Base-by-base conservation (phyloP, 176 grass and related monocot genomes). In the Luzula sylvatica region DNA sequence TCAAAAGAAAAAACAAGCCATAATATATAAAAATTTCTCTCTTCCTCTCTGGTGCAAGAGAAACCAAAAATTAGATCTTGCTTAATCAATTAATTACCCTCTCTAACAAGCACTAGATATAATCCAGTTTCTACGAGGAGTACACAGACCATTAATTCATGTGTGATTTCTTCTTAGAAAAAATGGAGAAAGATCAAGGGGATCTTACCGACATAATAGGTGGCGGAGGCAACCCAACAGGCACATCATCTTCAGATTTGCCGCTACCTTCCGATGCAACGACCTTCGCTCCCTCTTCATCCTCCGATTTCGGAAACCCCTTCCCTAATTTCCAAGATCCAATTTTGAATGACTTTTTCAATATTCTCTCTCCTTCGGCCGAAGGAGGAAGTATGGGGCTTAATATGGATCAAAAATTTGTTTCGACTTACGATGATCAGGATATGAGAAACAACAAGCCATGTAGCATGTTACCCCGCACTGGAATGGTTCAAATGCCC, bases 81-180 rank as follows among this genome's bases (percentile, higher is more conserved):
- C 23, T 40, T 42, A 23, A 43, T 50, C 57, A 5, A 48, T 26
- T 49, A 56, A 35, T 77, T 42, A 40, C 16, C 23, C 30, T 53
- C 11, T 24, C 12, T 13, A 24, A 49, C 32, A 9, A 53, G n/a
- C 21, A 23, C 38, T 4, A n/a, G n/a, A n/a, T n/a, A n/a, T n/a
- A n/a, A n/a, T n/a, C n/a, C n/a, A n/a, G n/a, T n/a, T n/a, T n/a
- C n/a, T n/a, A n/a, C n/a, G 47, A 17, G 24, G 25, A 23, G 3
- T 8, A 22, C 40, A 1, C 26, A 32, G 30, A 20, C 18, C 49
- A 59, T n/a, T n/a, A n/a, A n/a, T 38, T 30, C 62, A 89, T 96
- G 92, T 89, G 92, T 55, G 92, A 96, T 73, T 96, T 66, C 77
- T 82, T 65, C 71, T 71, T 73, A 74, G 67, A 86, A 72, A 58